Evolutionary conservation across 805 yeast species (phyloP), one percentile per base, ranked within the genome.

Genomic region (Peterozyma toletana): DNA sequence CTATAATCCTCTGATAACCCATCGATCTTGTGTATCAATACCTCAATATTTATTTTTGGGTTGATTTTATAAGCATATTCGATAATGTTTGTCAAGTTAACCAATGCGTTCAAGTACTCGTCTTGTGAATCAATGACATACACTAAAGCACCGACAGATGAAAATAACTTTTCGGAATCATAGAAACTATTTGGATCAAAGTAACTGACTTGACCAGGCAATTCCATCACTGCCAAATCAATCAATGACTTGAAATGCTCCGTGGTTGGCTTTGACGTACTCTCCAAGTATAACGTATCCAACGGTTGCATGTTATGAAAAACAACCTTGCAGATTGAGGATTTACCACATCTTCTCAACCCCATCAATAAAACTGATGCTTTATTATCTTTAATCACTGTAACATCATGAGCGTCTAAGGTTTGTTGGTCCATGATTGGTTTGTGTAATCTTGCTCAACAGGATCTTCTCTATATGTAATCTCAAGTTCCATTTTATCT

Each of bases 281-380:
- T 80, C 53, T 91, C 98, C 43, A 93, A 66, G 56, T 91, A 91
- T 38, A 91, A 63, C 0, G 98, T 90, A 56, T 91, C 97, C 48
- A 89, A 68, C 1, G 99, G 97, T 57, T 86, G 96, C 95, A 93
- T 88, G 58, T 87, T 86, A 61, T 91, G 96, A 63, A 93, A 93
- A 2, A 93, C 95, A 11, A 93, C 98, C 58, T 91, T 89, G 56
- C 96, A 83, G 30, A 93, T 93, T 3, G 97, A 89, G 9, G 96
- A 87, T 63, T 93, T 93, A 11, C 99, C 99, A 16, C 91, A 86
- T 59, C 78, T 63, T 56, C 96, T 75, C 33, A 89, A 73, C 1
- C 97, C 97, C 96, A 89, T 86, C 44, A 89, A 63, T 27, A 89
- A 70, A 38, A 89, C 80, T 34, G 89, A 84, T n/a, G 95, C 95